Conservation (phyloP, 2,329 filamentous ascomycete genomes). For the Aureobasidium sp. region DNA sequence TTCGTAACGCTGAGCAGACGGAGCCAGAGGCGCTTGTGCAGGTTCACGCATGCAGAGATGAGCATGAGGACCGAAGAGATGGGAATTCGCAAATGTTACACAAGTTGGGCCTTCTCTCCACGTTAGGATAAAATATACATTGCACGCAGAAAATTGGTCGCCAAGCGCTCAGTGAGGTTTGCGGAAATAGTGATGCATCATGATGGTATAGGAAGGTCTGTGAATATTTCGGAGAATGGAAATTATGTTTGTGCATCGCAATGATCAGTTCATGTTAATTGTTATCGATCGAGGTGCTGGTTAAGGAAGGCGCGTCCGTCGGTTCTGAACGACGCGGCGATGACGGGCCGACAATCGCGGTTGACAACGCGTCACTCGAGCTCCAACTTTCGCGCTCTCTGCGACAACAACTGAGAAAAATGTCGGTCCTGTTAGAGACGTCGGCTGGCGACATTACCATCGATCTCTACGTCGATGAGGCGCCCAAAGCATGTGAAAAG, state of each 20-base stretch:
- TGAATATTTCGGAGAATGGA: neutral
- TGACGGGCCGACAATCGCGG: neutral
- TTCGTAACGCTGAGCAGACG: neutral
- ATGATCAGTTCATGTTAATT: neutral
- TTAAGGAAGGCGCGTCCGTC: neutral
- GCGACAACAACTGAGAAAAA: conserved; percentile 34
- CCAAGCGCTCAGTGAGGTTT: neutral
- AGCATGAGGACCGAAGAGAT: conserved; percentile 15
- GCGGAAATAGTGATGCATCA: neutral
- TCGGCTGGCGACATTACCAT: conserved; percentile 91
- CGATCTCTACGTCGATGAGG: conserved; percentile 81
- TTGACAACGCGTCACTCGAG: conserved; percentile 1
- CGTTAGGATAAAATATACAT: neutral
- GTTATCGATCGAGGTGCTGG: neutral
- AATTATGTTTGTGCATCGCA: neutral
- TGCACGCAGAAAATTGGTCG: neutral
- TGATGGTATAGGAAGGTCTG: neutral
- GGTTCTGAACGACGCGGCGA: neutral
- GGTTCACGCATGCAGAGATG: neutral
- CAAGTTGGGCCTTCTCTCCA: neutral
- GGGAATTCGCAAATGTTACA: neutral
- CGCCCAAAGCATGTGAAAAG: conserved; percentile 92
- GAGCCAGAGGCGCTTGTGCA: conserved; percentile 7
- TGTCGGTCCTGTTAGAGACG: conserved; percentile 93
- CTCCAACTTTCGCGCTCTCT: neutral